phyloP scores from a whole-genome alignment of 2,329 filamentous ascomycete species.

The Epichloe glyceriae region DNA sequence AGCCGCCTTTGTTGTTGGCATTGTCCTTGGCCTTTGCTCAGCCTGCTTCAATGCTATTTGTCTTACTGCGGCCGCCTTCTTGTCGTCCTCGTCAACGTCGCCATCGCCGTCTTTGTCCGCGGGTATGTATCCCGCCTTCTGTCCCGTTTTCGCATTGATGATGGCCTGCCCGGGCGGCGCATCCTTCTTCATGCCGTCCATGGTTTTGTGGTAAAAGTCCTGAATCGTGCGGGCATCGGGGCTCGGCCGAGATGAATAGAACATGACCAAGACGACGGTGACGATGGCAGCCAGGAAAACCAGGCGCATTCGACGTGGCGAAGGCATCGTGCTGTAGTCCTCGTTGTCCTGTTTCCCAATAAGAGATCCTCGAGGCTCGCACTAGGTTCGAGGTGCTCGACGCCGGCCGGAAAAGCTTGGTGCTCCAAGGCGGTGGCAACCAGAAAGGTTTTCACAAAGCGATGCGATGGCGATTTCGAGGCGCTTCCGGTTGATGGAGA shows the following conservation, averaged over 20 bases:
- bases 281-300: conserved; percentile 52
- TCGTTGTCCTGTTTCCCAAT: not conserved
- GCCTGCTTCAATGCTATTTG: conserved; percentile 52
- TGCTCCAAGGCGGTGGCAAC: not conserved
- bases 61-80: conserved; percentile 36
- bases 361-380: not conserved
- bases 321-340: conserved; percentile 43
- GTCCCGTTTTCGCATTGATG: conserved; percentile 26
- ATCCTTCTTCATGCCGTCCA: conserved; percentile 36
- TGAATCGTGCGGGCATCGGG: conserved; percentile 28
- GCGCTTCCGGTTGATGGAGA: not conserved
- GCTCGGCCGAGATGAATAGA: conserved; percentile 52
- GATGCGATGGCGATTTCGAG: not conserved
- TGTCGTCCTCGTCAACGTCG: conserved; percentile 43
- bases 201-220: conserved; percentile 49
- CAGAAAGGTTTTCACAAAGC: not conserved
- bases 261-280: conserved; percentile 54
- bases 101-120: conserved; percentile 42
- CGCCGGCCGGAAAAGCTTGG: not conserved
- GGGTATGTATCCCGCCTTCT: conserved; percentile 25
- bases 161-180: conserved; percentile 23
- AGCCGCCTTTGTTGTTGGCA: conserved; percentile 20
- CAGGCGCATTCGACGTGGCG: conserved; percentile 55
- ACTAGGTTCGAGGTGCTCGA: not conserved
- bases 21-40: conserved; percentile 57